Evolutionary conservation across 108 stramenopile genomes (phyloP).

Genomic region (Conticribra weissflogii): DNA sequence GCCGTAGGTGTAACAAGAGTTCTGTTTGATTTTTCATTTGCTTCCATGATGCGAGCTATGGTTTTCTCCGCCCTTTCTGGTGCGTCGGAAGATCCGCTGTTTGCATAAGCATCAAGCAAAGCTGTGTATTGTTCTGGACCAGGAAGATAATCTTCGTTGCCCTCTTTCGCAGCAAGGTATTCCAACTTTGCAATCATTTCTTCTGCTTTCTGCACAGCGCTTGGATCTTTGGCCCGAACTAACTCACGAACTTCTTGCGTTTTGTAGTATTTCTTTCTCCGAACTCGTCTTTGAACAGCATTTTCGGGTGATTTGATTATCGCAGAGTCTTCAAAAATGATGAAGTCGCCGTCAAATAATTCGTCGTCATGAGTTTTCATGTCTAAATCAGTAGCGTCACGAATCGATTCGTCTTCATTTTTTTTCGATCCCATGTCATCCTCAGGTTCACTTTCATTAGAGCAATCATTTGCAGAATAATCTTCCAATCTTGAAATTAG

Average conservation of each 20-base stretch:
- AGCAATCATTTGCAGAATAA: neutral
- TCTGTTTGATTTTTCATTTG: constrained; percentile 9
- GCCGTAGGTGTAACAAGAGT: constrained; percentile 20
- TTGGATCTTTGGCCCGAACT: constrained; percentile 31
- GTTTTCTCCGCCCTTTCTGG: constrained; percentile 28
- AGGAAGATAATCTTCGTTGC: constrained; percentile 35
- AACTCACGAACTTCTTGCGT: constrained; percentile 38
- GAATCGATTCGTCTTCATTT: neutral
- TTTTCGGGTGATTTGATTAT: neutral
- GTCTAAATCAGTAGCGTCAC: no score
- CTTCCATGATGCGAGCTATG: constrained; percentile 23
- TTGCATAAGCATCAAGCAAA: constrained; percentile 44
- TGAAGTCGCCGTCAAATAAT: neutral
- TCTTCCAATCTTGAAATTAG: constrained; percentile 36
- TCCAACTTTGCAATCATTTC: constrained; percentile 42
- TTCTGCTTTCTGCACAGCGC: constrained; percentile 33
- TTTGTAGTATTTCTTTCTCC: constrained; percentile 44
- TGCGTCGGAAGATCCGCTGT: constrained; percentile 23
- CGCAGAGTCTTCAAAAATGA: neutral
- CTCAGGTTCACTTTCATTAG: neutral
- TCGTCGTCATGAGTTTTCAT: no score
- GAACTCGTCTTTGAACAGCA: constrained; percentile 7
- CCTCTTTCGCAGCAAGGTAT: constrained; percentile 24
- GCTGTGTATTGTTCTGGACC: constrained; percentile 38
- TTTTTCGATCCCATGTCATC: neutral